A percentile compares a stretch with the other conserved stretches of the same genome.
These are phyloP conservation scores for Kuraishia hungarica DNA, from an alignment of 805 yeast genomes.

Conservation along the genomic window DNA sequence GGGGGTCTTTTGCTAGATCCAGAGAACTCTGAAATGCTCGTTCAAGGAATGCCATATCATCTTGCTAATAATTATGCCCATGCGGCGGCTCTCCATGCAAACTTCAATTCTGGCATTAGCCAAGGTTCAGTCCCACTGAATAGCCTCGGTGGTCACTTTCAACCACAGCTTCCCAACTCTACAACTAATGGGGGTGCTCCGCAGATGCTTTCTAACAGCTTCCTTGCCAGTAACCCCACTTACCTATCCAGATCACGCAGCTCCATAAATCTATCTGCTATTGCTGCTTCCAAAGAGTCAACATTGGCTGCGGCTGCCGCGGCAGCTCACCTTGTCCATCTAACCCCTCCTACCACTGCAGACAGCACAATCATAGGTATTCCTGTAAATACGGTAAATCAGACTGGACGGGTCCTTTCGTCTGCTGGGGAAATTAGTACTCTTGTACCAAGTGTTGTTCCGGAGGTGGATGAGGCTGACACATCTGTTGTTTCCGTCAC, in stretches of 20 bases:
- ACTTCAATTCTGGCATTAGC: background rate
- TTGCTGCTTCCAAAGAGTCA: constrained; percentile 28
- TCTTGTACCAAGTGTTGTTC: background rate
- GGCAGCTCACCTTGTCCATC: background rate
- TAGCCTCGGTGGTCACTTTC: background rate
- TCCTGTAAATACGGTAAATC: background rate
- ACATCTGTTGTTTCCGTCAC: background rate
- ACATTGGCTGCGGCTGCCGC: background rate
- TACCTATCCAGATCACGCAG: constrained; percentile 34
- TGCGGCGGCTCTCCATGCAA: background rate
- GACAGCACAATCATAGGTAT: background rate
- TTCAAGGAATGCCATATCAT: background rate
- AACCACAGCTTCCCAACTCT: background rate
- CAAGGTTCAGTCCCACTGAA: background rate
- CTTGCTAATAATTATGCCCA: background rate
- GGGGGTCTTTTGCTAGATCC: constrained; percentile 5
- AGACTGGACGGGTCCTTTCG: background rate
- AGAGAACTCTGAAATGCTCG: constrained; percentile 2
- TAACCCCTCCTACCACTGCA: background rate
- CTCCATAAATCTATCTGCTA: constrained; percentile 45
- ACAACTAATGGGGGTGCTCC: background rate
- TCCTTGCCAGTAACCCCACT: constrained; percentile 1
- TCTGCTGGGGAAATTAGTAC: background rate
- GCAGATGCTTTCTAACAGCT: background rate
- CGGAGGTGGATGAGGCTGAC: background rate